phyloP scores from a whole-genome alignment of 345 rosid genomes.

The Acer negundo region DNA sequence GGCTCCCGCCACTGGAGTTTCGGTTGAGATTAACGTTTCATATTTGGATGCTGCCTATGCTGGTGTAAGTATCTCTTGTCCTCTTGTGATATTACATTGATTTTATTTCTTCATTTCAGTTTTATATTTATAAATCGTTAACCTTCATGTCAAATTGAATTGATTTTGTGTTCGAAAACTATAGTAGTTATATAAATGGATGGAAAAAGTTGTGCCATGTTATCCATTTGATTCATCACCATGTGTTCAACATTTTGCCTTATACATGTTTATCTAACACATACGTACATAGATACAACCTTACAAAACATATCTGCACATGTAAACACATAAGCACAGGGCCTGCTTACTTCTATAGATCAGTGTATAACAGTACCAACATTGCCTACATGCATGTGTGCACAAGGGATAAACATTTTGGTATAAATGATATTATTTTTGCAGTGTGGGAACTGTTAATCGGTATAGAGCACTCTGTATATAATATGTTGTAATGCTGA shows the following conservation, averaged over 20 bases:
- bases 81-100: background rate
- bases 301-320: background rate
- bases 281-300: background rate
- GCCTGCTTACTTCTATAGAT: background rate
- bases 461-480: background rate
- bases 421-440: background rate
- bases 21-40: slow-evolving; percentile 84
- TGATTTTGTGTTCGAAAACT: background rate
- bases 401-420: background rate
- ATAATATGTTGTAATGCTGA: background rate
- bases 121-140: background rate
- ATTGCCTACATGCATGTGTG: background rate
- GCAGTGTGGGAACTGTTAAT: background rate
- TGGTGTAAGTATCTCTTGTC: slow-evolving; percentile 40
- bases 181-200: background rate
- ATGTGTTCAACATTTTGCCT: background rate
- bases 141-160: background rate
- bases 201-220: background rate
- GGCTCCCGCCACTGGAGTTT: slow-evolving; percentile 53
- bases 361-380: background rate
- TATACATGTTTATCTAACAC: background rate
- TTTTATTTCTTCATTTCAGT: background rate
- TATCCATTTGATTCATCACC: background rate
- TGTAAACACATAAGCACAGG: background rate
- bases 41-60: slow-evolving; percentile 86